These are phyloP conservation scores for Cochlearia excelsa DNA, from an alignment of 345 rosid genomes.

Conservation along the genomic window DNA sequence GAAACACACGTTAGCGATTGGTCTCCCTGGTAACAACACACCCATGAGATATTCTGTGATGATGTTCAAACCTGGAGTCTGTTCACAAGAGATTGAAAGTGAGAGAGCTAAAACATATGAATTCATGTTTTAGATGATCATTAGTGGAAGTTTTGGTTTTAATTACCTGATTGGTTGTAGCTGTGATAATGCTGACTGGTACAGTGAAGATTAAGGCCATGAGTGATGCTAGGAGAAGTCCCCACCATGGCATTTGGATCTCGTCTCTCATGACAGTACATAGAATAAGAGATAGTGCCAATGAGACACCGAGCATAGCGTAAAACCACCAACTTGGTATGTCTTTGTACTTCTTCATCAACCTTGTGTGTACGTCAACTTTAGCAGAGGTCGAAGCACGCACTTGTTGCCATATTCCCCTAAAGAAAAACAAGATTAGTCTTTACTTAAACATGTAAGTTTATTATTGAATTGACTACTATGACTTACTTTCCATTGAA, in stretches of 20 bases:
- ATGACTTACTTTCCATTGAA: slow-evolving; percentile 59
- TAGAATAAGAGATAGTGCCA: slow-evolving; percentile 44
- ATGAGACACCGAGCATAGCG: slow-evolving; percentile 33
- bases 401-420: slow-evolving; percentile 48
- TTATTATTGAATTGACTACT: too few relatives aligned
- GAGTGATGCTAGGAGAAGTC: slow-evolving; percentile 49
- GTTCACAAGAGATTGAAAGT: slow-evolving; percentile 11
- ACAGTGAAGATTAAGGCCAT: slow-evolving; percentile 52
- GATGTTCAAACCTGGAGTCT: slow-evolving; percentile 54
- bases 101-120: background rate
- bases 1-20: slow-evolving; percentile 59
- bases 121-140: background rate
- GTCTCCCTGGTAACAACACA: slow-evolving; percentile 52
- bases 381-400: slow-evolving; percentile 47
- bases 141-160: background rate
- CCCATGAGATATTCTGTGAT: slow-evolving; percentile 67
- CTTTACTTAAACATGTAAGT: background rate
- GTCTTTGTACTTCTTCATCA: slow-evolving; percentile 57
- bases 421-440: slow-evolving; percentile 18
- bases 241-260: slow-evolving; percentile 78
- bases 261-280: slow-evolving; percentile 51
- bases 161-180: slow-evolving; percentile 55
- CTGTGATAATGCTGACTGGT: slow-evolving; percentile 55
- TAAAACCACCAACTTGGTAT: slow-evolving; percentile 66
- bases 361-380: slow-evolving; percentile 55